Evolutionary conservation across 257 asterid species (phyloP), one percentile per base, ranked within the genome.

Genomic region (Capsicum pubescens): DNA sequence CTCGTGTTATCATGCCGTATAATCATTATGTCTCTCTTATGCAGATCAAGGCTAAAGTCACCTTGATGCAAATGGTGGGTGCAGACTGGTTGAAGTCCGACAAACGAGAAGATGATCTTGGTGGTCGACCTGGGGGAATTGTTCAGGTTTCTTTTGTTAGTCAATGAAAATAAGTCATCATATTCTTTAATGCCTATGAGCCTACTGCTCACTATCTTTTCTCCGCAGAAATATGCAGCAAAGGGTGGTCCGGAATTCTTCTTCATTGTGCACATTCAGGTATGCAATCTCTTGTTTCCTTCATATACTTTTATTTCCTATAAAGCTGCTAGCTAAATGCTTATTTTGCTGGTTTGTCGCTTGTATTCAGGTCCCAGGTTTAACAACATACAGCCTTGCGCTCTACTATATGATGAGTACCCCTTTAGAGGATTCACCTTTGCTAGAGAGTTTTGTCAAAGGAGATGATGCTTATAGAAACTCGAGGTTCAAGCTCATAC

Each of bases 401-500:
- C 87, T 95, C 64, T 97, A 97, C 90, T 97, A 95, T 88, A 97
- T 97, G 99, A 90, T 93, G 98, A 91, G 87, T 79, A 90, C 97
- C 85, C 98, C 97, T 19, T 50, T 93, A 70, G 94, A 97, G 91
- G 97, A 93, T 83, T 77, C 97, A 87, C 98, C 98, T 26, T 89
- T 95, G 91, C 96, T 97, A 14, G 95, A 97, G 91, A 93, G 95
- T 87, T 97, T 97, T 84, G 90, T 97, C 89, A 90, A 93, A 59
- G 99, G 98, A 56, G 99, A 97, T 79, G 97, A 97, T 91, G 94
- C 97, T 80, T 95, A 87, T 84, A 89, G 99, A 89, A 95, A 97
- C 90, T 93, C 99, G 3, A 93, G 98, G 95, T 97, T 97, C 95
- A 97, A 97, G 87, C 99, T 97, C 89, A 97, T 97, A 87, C 99